These are phyloP conservation scores for Termitomyces sp. DNA, from an alignment of 1,284 basidiomycete genomes.

Conservation along the genomic window DNA sequence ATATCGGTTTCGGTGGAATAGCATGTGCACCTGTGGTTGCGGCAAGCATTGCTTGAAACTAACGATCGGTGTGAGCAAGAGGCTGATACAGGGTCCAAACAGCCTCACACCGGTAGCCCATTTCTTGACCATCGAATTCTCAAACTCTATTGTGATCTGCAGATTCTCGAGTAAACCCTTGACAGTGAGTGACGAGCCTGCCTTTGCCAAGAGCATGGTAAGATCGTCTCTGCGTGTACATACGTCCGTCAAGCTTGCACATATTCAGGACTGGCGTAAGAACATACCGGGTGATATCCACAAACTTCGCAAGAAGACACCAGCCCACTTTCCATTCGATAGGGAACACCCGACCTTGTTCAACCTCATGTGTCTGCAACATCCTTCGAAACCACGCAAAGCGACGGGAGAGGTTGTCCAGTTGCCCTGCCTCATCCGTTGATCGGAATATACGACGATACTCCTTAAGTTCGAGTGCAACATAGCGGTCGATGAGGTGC, in stretches of 20 bases:
- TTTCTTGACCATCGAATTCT: slow-evolving; percentile 72
- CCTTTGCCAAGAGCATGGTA: slow-evolving; percentile 60
- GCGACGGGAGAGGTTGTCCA: slow-evolving; percentile 91
- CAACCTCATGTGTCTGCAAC: slow-evolving; percentile 84
- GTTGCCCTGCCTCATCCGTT: slow-evolving; percentile 89
- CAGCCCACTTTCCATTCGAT: slow-evolving; percentile 79
- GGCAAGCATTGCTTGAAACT: slow-evolving; percentile 63
- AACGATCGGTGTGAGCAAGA: background rate
- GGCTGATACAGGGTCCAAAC: background rate
- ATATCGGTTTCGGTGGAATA: slow-evolving; percentile 61
- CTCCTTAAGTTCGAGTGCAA: slow-evolving; percentile 88
- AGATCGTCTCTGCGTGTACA: slow-evolving; percentile 57
- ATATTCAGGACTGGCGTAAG: background rate
- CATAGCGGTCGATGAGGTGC: slow-evolving; percentile 86
- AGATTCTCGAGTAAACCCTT: slow-evolving; percentile 79
- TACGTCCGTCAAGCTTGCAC: background rate
- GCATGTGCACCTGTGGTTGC: slow-evolving; percentile 42
- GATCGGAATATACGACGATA: slow-evolving; percentile 95
- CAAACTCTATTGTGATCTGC: slow-evolving; percentile 84
- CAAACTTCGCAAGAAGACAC: slow-evolving; percentile 76
- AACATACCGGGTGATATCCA: slow-evolving; percentile 77
- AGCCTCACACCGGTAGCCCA: slow-evolving; percentile 69
- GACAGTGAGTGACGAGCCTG: slow-evolving; percentile 69
- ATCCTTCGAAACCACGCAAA: slow-evolving; percentile 96
- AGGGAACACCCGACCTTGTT: slow-evolving; percentile 81